These are phyloP conservation scores for Dactylis glomerata DNA, from an alignment of 176 grass and related monocot species.

Conservation along the genomic window DNA sequence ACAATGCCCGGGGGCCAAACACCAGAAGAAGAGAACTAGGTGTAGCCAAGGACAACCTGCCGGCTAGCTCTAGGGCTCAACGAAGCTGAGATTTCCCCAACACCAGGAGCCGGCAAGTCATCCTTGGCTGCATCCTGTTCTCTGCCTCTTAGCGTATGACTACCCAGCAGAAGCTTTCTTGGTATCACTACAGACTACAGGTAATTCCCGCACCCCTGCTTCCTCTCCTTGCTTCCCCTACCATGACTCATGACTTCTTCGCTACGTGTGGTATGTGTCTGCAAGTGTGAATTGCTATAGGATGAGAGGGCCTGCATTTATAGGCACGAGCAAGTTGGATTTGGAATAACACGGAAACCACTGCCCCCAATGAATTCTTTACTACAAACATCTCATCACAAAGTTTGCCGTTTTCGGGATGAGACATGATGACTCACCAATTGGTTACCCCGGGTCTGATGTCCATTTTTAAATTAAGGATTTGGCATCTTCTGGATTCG, in stretches of 20 bases:
- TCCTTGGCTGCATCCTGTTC: constrained; percentile 70
- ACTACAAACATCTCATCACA: constrained; percentile 15
- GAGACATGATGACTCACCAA: constrained; percentile 15
- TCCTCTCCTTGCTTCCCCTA: neutral
- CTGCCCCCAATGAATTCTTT: neutral
- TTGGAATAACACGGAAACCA: constrained; percentile 1
- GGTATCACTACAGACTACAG: neutral
- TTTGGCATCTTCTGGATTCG: constrained; percentile 21
- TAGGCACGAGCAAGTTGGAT: constrained; percentile 38
- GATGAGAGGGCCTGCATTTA: constrained; percentile 32
- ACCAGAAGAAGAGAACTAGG: constrained; percentile 51
- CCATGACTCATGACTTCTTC: constrained; percentile 20
- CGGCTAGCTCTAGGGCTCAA: constrained; percentile 26
- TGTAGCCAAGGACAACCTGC: constrained; percentile 72
- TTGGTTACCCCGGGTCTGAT: neutral
- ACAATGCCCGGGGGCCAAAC: constrained; percentile 33
- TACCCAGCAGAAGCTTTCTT: constrained; percentile 19
- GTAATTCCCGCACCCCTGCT: neutral
- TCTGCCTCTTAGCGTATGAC: constrained; percentile 46
- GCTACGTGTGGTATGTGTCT: constrained; percentile 13
- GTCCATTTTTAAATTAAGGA: constrained; percentile 22
- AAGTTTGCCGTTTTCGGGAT: constrained; percentile 39
- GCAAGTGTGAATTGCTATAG: constrained; percentile 11
- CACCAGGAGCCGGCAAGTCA: constrained; percentile 50
- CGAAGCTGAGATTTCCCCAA: neutral